Evolutionary conservation across 345 rosid species (phyloP), one percentile per base, ranked within the genome.

Genomic region (Eutrema heterophyllum): DNA sequence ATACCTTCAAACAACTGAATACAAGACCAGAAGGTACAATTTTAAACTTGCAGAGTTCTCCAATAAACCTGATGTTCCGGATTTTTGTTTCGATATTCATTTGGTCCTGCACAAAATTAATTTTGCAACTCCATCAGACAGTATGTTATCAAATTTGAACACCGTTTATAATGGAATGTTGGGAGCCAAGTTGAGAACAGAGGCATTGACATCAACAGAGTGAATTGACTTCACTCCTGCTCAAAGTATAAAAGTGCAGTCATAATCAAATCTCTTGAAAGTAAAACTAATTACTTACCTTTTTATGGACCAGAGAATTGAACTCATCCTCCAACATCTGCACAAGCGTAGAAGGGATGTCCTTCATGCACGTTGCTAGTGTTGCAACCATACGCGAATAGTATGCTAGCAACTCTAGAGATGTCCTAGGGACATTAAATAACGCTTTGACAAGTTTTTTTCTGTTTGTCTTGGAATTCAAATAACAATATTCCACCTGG

Each of bases 321-420:
- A 96, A 96, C 82, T 96, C 98, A 76, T 96, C 99, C 85, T 96
- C 98, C 85, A 96, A 73, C 96, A 90, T 82, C 81, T 90, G 99
- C 68, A 92, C 78, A 63, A 96, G 93, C 85, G 88, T 89, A 62
- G 92, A 72, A 51, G 98, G 84, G 73, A 92, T 85, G 81, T 92
- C 99, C 86, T 90, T 96, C 96, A 92, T 89, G 75, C 97, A 96
- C 35, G 95, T 89, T 79, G 98, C 88, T 53, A 96, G 77, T 56
- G 97, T 92, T 32, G 98, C 93, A 72, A 90, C 92, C 99, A 96
- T 86, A 72, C 98, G 93, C 6, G 99, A 90, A 79, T 96, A 96
- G 80, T 92, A 89, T 44, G 98, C 87, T 63, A 96, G 85, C 84
- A 96, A 85, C 85, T 96, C 98, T 76, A 96, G 79, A 75, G 99